Evolutionary conservation across 495 filamentous ascomycete species (phyloP).

Genomic region (Tetracladium setigerum): DNA sequence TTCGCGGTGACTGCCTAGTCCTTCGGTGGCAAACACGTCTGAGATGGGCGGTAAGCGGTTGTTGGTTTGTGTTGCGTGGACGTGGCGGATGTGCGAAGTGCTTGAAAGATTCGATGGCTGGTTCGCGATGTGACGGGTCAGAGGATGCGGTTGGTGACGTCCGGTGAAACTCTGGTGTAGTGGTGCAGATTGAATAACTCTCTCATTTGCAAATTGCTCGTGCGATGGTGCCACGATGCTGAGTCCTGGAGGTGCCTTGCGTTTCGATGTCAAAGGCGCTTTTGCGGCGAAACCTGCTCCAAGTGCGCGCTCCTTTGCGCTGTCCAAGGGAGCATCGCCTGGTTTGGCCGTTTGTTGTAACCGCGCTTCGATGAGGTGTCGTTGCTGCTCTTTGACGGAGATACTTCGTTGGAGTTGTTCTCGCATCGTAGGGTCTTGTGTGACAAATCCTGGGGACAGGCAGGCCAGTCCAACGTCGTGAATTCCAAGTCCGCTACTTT

Average conservation of each 20-base stretch:
- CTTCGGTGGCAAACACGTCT: slow-evolving; percentile 83
- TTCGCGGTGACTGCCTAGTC: slow-evolving; percentile 54
- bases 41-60: slow-evolving; percentile 92
- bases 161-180: slow-evolving; percentile 95
- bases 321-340: slow-evolving; percentile 43
- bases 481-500: slow-evolving; percentile 64
- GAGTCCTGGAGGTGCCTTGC: slow-evolving; percentile 79
- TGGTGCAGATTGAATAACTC: slow-evolving; percentile 94
- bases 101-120: slow-evolving; percentile 79
- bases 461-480: slow-evolving; percentile 93
- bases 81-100: slow-evolving; percentile 86
- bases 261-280: slow-evolving; percentile 59
- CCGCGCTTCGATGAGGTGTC: slow-evolving; percentile 88
- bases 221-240: slow-evolving; percentile 97
- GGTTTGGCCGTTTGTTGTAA: slow-evolving; percentile 80
- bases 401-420: slow-evolving; percentile 92
- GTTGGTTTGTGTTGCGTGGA: slow-evolving; percentile 79
- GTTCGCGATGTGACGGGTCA: slow-evolving; percentile 76
- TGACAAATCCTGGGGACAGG: slow-evolving; percentile 90
- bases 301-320: slow-evolving; percentile 44
- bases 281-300: slow-evolving; percentile 50
- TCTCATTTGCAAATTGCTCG: slow-evolving; percentile 88
- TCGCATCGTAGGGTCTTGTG: slow-evolving; percentile 91
- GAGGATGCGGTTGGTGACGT: slow-evolving; percentile 70
- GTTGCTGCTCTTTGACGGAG: slow-evolving; percentile 87